phyloP scores from a whole-genome alignment of 129 eudicot species.

The Oenanthe sinensis region DNA sequence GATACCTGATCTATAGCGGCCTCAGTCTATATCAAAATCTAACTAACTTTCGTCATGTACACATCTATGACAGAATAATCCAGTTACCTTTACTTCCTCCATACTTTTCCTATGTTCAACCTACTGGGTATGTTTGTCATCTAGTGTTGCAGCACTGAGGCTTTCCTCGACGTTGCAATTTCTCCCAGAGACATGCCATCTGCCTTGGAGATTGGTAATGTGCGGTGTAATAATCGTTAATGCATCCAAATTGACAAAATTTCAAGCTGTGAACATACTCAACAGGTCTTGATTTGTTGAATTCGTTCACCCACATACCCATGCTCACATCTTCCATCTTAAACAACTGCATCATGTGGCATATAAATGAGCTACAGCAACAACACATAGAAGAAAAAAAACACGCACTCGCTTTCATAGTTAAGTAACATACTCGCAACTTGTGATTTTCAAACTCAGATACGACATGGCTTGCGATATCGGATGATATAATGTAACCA shows the following conservation, averaged over 20 bases:
- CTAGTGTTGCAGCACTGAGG: slow-evolving; percentile 54
- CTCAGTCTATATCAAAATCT: neutral
- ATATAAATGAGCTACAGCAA: neutral
- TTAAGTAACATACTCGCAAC: slow-evolving; percentile 5
- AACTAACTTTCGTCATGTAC: neutral
- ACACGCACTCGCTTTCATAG: neutral
- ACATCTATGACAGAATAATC: neutral
- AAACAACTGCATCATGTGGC: slow-evolving; percentile 23
- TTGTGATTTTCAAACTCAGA: slow-evolving; percentile 8
- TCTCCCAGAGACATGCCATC: slow-evolving; percentile 51
- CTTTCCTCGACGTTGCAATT: slow-evolving; percentile 34
- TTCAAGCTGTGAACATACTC: slow-evolving; percentile 41
- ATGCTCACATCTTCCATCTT: slow-evolving; percentile 68
- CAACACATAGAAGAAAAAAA: neutral
- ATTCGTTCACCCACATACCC: slow-evolving; percentile 59
- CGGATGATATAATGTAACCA: slow-evolving; percentile 12
- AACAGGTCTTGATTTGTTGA: slow-evolving; percentile 36
- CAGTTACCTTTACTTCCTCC: neutral
- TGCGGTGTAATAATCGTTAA: slow-evolving; percentile 44
- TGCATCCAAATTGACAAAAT: slow-evolving; percentile 52
- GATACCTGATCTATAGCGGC: too few species aligned
- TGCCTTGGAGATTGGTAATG: slow-evolving; percentile 69
- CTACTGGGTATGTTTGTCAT: slow-evolving; percentile 15
- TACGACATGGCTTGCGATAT: slow-evolving; percentile 6
- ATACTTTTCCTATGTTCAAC: neutral